Evolutionary conservation across 768 basidiomycete species (phyloP), one percentile per base, ranked within the genome.

Genomic region (Lactarius hatsudake): DNA sequence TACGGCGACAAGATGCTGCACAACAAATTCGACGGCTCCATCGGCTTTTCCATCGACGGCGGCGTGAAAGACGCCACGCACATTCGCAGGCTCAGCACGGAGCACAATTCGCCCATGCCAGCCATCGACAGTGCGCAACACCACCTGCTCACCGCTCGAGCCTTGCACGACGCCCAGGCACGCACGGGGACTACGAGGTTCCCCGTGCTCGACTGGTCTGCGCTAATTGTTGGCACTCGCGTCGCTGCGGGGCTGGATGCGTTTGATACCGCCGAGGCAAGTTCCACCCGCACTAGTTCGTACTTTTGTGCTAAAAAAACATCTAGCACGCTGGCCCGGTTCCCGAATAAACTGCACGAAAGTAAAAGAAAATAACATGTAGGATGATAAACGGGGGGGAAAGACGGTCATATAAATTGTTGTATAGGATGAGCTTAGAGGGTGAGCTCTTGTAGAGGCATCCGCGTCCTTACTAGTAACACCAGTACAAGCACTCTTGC

Each of bases 41-140:
- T 78, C 20, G 94, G 93, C 17, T 95, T 96, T 75, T 79, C 87
- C 15, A 85, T 95, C 59, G 87, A 91, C 56, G 91, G 91, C n/a
- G 94, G 93, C 20, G 86, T 96, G 73, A 94, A 94, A 73, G 94
- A 95, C 73, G 89, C 91, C 0, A 77, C 83, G 82, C 89, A 90
- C 74, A 87, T 94, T 62, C 87, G 89, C 63, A 83, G 82, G 59
- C 80, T 95, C 12, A 85, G 87, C 0, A 81, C 86, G 9, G 84
- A 87, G 65, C 79, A 84, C 65, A 84, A 89, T 70, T 81, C 84
- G 13, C 89, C 90, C 0, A 87, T 90, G 88, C 91, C 90, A 9
- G 78, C 79, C 20, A 79, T 90, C 68, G 90, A 91, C 69, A 79
- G 82, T 61, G 91, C 91, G 5, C 87, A 90, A 72, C 87, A 89